Base-by-base conservation (phyloP, 2,329 filamentous ascomycete species). In the Aquanectria penicillioides region DNA sequence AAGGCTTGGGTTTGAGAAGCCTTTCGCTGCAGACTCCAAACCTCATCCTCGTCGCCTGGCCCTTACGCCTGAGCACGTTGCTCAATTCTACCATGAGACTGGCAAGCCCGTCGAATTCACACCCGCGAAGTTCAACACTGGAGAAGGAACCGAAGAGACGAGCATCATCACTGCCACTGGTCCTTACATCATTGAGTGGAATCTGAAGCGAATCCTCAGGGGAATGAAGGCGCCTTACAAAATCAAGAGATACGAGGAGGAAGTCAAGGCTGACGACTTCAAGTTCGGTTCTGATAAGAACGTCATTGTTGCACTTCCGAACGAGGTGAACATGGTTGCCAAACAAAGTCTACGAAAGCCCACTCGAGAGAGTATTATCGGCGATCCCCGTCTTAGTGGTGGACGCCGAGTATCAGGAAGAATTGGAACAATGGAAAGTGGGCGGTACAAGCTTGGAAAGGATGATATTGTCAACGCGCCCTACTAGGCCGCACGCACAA, bases 201-300 rank as follows among this genome's bases (percentile, higher is more conserved):
- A 89, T 73, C 77, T 99, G 75, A 95, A 93, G 84, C 97, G 97
- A 81, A 85, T 98, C 1, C 77, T 97, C 12, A 84, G 83, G 18
- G 92, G 92, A 49, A 86, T 85, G 64, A 95, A 94, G 77, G 91
- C 95, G 59, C 90, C 94, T 0, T 99, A 99, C 80, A 91, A 89
- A 68, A 98, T 99, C 83, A 97, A 98, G 83, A 90, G 95, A 13
- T 99, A 99, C 74, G 85, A 88, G 1, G 95, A 99, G 71, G 91
- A 97, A 63, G 93, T 99, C 73, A 97, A 96, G 83, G 95, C 95
- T 4, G 95, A 99, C 75, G 97, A 99, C 75, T 99, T 99, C 87
- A 93, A 95, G 71, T 99, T 93, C 71, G 94, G 94, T 41, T 94
- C 90, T 5, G 95, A 99, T 77, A 97, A 97, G 86, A 97, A 97